These are phyloP conservation scores for Ormosia semicastrata DNA, from an alignment of 306 rosid genomes.

Conservation along the genomic window DNA sequence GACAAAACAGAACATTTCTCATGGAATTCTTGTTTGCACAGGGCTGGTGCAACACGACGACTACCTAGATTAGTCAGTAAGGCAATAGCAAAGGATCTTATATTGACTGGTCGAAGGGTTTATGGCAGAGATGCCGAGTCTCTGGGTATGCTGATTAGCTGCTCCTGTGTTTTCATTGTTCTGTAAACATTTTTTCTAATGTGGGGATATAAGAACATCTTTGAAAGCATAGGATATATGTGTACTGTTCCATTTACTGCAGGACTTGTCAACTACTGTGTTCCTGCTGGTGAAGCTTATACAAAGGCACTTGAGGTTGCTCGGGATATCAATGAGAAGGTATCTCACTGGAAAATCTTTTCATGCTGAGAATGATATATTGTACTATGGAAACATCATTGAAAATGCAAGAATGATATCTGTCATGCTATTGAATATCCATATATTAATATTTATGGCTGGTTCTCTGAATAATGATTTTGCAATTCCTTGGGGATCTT, in stretches of 20 bases:
- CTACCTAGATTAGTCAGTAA: slow-evolving; percentile 65
- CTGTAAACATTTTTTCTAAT: background rate
- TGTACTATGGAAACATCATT: background rate
- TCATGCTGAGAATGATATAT: background rate
- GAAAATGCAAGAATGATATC: background rate
- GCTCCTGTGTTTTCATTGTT: background rate
- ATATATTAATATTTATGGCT: background rate
- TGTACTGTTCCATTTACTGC: background rate
- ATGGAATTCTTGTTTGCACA: slow-evolving; percentile 27
- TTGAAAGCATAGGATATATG: background rate
- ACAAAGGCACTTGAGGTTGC: slow-evolving; percentile 63
- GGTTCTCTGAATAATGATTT: background rate
- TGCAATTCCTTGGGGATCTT: background rate
- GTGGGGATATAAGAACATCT: background rate
- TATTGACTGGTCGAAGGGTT: slow-evolving; percentile 57
- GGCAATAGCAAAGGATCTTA: slow-evolving; percentile 63
- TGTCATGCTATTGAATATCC: background rate
- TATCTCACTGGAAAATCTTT: background rate
- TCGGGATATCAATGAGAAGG: slow-evolving; percentile 57
- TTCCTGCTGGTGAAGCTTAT: slow-evolving; percentile 61
- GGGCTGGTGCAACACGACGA: slow-evolving; percentile 69
- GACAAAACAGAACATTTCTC: background rate
- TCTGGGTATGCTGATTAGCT: slow-evolving; percentile 37
- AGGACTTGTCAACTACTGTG: slow-evolving; percentile 69
- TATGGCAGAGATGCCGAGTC: slow-evolving; percentile 55